Evolutionary conservation across 192 early-diverging fungal species (phyloP).

Genomic region (Chytriomyces confervae): DNA sequence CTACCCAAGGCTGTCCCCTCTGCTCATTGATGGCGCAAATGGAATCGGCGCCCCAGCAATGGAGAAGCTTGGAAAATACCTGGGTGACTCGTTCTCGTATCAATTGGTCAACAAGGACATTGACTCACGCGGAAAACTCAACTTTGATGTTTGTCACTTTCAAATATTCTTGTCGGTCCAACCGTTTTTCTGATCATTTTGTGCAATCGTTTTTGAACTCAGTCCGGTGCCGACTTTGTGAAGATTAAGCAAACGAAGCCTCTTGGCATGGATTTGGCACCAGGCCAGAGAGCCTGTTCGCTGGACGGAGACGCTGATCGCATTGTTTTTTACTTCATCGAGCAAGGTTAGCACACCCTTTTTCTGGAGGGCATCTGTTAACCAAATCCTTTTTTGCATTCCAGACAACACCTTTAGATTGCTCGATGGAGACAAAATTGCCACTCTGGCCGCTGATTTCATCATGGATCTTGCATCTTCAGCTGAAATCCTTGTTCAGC

Average conservation of each 20-base stretch:
- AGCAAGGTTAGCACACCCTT: slow-evolving; percentile 58
- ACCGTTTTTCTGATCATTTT: background rate
- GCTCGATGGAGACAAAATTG: slow-evolving; percentile 99
- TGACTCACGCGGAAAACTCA: slow-evolving; percentile 74
- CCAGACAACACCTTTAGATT: slow-evolving; percentile 80
- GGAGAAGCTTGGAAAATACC: slow-evolving; percentile 69
- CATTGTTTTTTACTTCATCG: slow-evolving; percentile 93
- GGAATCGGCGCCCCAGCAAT: slow-evolving; percentile 95
- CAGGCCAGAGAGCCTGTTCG: slow-evolving; percentile 82
- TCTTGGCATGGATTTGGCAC: slow-evolving; percentile 63
- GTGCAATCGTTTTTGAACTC: slow-evolving; percentile 9
- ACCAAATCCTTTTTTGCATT: slow-evolving; percentile 6
- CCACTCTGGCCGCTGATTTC: slow-evolving; percentile 90
- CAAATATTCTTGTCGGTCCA: slow-evolving; percentile 1
- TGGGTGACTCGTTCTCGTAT: slow-evolving; percentile 72
- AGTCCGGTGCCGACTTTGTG: slow-evolving; percentile 98
- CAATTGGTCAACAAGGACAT: slow-evolving; percentile 80
- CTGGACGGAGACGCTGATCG: slow-evolving; percentile 99
- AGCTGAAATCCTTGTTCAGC: slow-evolving; percentile 71
- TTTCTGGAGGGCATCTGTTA: background rate
- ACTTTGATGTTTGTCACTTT: slow-evolving; percentile 70
- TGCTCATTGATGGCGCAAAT: slow-evolving; percentile 92
- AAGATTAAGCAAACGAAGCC: slow-evolving; percentile 89
- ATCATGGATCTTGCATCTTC: slow-evolving; percentile 87
- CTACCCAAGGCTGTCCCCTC: slow-evolving; percentile 66